A percentile compares a stretch with the other conserved stretches of the same genome.
These are phyloP conservation scores for Epicoccum nigrum DNA, from an alignment of 2,329 filamentous ascomycete genomes.

Conservation along the genomic window DNA sequence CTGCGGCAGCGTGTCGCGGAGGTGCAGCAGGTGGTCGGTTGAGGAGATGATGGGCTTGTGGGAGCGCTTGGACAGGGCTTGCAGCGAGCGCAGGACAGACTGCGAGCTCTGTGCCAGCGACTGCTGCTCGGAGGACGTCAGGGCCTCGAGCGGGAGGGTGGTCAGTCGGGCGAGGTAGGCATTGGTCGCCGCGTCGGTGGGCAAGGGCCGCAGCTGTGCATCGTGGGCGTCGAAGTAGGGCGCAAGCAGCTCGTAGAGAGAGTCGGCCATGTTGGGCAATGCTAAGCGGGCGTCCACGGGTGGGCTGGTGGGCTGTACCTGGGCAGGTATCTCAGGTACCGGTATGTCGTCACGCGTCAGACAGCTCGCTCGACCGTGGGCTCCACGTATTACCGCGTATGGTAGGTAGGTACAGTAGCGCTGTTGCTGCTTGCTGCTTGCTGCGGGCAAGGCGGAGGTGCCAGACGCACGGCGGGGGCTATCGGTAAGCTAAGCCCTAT, in stretches of 20 bases:
- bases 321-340: no score
- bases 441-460: slow-evolving; percentile 25
- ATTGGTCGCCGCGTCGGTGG: slow-evolving; percentile 61
- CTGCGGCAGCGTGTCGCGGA: slow-evolving; percentile 73
- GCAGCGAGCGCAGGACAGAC: slow-evolving; percentile 79
- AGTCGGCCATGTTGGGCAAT: slow-evolving; percentile 54
- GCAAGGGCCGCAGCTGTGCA: slow-evolving; percentile 47
- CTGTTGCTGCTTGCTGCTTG: not conserved
- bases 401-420: no score
- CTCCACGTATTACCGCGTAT: no score
- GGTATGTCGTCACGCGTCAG: slow-evolving; percentile 4
- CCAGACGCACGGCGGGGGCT: not conserved
- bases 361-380: not conserved
- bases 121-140: slow-evolving; percentile 77
- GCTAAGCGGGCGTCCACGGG: no score
- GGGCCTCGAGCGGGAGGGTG: slow-evolving; percentile 74
- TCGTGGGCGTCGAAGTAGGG: slow-evolving; percentile 62
- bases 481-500: slow-evolving; percentile 15
- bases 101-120: slow-evolving; percentile 82
- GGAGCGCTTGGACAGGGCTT: slow-evolving; percentile 86
- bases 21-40: slow-evolving; percentile 74
- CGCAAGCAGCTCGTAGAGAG: slow-evolving; percentile 74
- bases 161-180: slow-evolving; percentile 80
- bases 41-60: slow-evolving; percentile 85
- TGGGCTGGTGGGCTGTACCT: not conserved